phyloP scores from a whole-genome alignment of 2,329 filamentous ascomycete genomes.

The Neonectria magnoliae region DNA sequence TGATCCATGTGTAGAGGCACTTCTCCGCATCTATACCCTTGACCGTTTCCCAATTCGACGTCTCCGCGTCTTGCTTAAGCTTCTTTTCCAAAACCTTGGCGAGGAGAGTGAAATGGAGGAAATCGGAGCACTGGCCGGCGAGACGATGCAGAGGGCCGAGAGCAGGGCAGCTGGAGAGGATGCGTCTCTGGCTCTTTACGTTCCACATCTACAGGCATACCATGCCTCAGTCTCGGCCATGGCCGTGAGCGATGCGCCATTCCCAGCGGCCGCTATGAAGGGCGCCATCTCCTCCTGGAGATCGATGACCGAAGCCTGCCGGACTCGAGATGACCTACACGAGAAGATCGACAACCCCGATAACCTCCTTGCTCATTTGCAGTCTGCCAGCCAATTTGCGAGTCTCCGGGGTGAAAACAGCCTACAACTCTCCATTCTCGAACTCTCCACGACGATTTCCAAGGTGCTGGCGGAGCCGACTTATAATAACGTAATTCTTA shows the following conservation, averaged over 20 bases:
- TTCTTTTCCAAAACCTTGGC: conserved; percentile 61
- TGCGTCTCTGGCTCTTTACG: conserved; percentile 52
- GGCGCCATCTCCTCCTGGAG: conserved; percentile 58
- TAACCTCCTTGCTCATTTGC: conserved; percentile 59
- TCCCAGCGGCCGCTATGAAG: conserved; percentile 46
- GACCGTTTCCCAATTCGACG: conserved; percentile 63
- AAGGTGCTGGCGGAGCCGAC: conserved; percentile 46
- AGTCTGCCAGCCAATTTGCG: conserved; percentile 61
- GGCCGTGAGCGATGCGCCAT: conserved; percentile 47
- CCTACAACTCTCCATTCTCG: conserved; percentile 57
- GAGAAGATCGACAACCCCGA: conserved; percentile 60
- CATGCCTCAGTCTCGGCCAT: conserved; percentile 57
- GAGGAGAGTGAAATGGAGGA: conserved; percentile 51
- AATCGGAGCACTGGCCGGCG: conserved; percentile 53
- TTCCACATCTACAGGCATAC: conserved; percentile 60
- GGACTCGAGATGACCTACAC: conserved; percentile 54
- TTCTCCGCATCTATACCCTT: conserved; percentile 61
- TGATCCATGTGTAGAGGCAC: conserved; percentile 56
- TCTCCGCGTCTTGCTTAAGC: conserved; percentile 60
- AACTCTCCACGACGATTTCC: conserved; percentile 57
- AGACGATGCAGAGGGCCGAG: conserved; percentile 49
- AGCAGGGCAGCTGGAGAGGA: conserved; percentile 57
- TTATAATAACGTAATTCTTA: conserved; percentile 55
- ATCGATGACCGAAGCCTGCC: conserved; percentile 51
- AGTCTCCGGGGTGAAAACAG: conserved; percentile 61